A percentile compares a stretch with the other conserved stretches of the same genome.
Conservation (phyloP, 2,329 filamentous ascomycete genomes). For the Ophiostoma triangulosporum region DNA sequence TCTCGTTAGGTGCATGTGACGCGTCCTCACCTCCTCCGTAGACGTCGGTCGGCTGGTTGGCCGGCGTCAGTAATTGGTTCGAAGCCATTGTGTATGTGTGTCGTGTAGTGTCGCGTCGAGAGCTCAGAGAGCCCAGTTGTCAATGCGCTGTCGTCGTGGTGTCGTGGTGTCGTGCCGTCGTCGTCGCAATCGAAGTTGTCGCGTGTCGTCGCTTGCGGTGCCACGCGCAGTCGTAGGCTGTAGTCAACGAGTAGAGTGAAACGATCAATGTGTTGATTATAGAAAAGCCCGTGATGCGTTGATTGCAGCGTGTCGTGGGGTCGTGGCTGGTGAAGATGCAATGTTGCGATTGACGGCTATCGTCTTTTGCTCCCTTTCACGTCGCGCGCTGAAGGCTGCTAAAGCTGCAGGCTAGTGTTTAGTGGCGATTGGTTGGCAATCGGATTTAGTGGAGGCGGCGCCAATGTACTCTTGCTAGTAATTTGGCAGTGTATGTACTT, state of each 20-base stretch:
- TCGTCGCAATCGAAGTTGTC: slow-evolving; percentile 1
- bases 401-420: background rate
- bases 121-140: background rate
- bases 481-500: background rate
- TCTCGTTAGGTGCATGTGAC: background rate
- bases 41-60: slow-evolving; percentile 46
- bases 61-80: slow-evolving; percentile 38
- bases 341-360: background rate
- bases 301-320: background rate
- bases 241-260: background rate
- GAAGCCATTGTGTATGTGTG: slow-evolving; percentile 29
- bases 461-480: background rate
- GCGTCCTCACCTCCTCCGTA: slow-evolving; percentile 50
- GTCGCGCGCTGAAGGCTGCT: slow-evolving; percentile 1
- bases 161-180: background rate
- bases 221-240: background rate
- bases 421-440: background rate
- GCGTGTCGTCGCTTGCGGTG: background rate
- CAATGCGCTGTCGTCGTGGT: background rate
- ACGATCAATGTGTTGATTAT: background rate
- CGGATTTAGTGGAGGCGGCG: slow-evolving; percentile 11
- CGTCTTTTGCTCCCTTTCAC: slow-evolving; percentile 5
- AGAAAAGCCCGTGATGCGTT: background rate
- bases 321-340: background rate
- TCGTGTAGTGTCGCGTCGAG: background rate